Base-by-base conservation (phyloP, 768 basidiomycete genomes). In the Phaeolepiota aurea region DNA sequence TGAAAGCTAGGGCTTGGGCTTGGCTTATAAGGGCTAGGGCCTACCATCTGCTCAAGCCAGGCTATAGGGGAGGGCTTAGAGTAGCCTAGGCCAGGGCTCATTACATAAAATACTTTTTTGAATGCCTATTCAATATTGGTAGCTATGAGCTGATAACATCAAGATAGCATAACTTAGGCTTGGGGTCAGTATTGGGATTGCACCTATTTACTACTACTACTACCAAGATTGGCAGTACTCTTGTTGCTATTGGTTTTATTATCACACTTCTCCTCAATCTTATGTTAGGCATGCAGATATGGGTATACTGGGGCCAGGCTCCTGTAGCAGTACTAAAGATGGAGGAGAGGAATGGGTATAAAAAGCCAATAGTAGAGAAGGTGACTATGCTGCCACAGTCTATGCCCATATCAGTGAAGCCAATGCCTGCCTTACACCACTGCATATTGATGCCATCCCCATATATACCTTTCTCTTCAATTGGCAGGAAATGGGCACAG, bases 171-270 rank as follows among this genome's bases (percentile, higher is more conserved):
- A n/a, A n/a, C n/a, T n/a, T n/a, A n/a, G n/a, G n/a, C n/a, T n/a
- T n/a, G n/a, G n/a, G n/a, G n/a, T n/a, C n/a, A n/a, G n/a, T n/a
- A n/a, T n/a, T n/a, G n/a, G n/a, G n/a, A n/a, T n/a, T n/a, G n/a
- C n/a, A n/a, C 0, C 72, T 96, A 33, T 66, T 98, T 11, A 97
- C 92, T 69, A 99, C 96, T 4, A 97, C 91, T 10, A 74, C 81
- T 7, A 84, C 83, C 21, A 94, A 98, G 58, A 82, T 96, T 42
- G 77, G 81, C 38, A 94, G 97, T 59, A 49, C 57, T 5, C 69
- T 96, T 48, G 76, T 98, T 47, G 65, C 78, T 14, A 83, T 86
- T 16, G 87, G 91, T 19, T 98, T 92, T 59, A 78, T 73, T 0
- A 72, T 92, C 15, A 88, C 90, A 1, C 77, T 94, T 1, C 33